These are phyloP conservation scores for Kwoniella botswanensis DNA, from an alignment of 768 basidiomycete species.

Conservation along the genomic window DNA sequence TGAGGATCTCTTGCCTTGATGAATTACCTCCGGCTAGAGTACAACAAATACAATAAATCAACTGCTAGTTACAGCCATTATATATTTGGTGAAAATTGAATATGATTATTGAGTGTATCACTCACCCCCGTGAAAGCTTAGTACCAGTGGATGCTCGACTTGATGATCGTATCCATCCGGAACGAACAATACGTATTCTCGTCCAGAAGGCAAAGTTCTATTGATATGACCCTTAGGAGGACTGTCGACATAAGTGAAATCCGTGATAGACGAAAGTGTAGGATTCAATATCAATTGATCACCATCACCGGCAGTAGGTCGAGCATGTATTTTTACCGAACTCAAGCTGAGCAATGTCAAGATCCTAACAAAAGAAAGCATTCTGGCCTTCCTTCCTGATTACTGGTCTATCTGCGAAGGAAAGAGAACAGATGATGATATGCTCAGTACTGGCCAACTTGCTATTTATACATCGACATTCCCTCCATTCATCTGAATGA, in stretches of 20 bases:
- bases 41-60: not conserved
- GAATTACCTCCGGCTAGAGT: slow-evolving; percentile 35
- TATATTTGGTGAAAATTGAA: not conserved
- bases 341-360: not conserved
- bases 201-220: slow-evolving; percentile 18
- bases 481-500: too few relatives aligned
- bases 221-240: slow-evolving; percentile 13
- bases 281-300: not conserved
- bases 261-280: not conserved
- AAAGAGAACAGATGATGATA: too few relatives aligned
- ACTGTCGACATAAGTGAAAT: not conserved
- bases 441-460: too few relatives aligned
- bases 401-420: too few relatives aligned
- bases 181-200: slow-evolving; percentile 18
- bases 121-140: slow-evolving; percentile 45
- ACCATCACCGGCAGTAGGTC: not conserved
- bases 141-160: slow-evolving; percentile 29
- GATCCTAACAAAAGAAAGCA: not conserved
- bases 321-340: not conserved
- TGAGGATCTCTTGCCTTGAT: slow-evolving; percentile 26
- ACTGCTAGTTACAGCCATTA: not conserved
- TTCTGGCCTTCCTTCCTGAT: not conserved
- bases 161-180: slow-evolving; percentile 14
- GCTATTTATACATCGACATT: not conserved
- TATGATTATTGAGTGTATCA: not conserved